Conservation (phyloP, 2,329 filamentous ascomycete species). For the Cladosporium sp. region DNA sequence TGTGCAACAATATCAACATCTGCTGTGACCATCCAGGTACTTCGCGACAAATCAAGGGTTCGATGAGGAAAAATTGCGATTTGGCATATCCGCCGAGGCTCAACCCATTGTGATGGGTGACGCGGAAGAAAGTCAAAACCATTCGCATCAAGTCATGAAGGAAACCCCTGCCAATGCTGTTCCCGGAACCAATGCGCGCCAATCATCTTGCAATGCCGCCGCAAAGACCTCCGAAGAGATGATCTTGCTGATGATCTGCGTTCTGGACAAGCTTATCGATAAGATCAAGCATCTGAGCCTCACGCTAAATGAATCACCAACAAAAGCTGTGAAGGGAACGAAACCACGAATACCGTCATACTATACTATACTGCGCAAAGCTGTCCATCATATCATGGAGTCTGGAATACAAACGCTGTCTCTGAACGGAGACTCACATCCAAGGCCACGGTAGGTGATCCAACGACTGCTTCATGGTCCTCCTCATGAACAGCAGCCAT, state of each 20-base stretch:
- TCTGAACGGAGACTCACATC: background rate
- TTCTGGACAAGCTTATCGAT: too few species aligned
- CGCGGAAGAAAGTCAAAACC: background rate
- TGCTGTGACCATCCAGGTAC: too few species aligned
- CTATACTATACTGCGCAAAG: too few species aligned
- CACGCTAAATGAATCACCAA: too few species aligned
- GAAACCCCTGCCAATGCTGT: background rate
- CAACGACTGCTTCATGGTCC: background rate
- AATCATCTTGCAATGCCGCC: background rate
- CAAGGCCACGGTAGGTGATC: constrained; percentile 10
- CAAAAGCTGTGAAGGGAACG: too few species aligned
- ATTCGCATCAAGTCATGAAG: too few species aligned
- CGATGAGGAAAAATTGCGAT: background rate
- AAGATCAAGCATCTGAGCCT: too few species aligned
- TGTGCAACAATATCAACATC: background rate
- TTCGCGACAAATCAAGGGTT: too few species aligned
- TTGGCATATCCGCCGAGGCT: constrained; percentile 1
- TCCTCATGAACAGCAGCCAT: too few species aligned
- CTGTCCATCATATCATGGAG: too few species aligned
- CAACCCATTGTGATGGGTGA: constrained; percentile 1
- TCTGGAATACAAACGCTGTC: background rate
- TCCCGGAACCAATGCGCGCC: constrained; percentile 5
- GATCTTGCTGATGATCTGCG: background rate
- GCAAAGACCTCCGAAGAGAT: constrained; percentile 2
- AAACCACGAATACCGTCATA: too few species aligned